phyloP scores from a whole-genome alignment of 805 yeast genomes.

The Nakazawaea peltata region DNA sequence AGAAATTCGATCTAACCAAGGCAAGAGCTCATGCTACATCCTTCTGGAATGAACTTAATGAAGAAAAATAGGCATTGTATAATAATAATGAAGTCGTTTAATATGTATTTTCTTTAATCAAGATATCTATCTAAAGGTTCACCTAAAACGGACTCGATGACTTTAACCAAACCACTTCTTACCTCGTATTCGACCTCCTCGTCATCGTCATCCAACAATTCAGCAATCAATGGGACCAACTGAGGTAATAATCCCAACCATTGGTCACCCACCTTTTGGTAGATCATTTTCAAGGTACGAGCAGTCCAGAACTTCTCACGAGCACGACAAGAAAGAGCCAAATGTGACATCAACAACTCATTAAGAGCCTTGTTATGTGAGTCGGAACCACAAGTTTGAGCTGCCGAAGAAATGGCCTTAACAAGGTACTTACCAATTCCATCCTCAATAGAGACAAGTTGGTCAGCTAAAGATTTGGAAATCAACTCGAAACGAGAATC shows the following conservation, averaged over 20 bases:
- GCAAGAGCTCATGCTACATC: not conserved
- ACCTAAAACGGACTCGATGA: constrained; percentile 85
- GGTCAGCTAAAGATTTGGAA: constrained; percentile 53
- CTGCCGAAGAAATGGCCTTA: constrained; percentile 70
- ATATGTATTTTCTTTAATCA: constrained; percentile 22
- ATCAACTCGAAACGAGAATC: constrained; percentile 76
- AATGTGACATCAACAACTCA: constrained; percentile 51
- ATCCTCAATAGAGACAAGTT: constrained; percentile 61
- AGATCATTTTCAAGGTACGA: constrained; percentile 68
- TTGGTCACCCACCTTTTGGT: constrained; percentile 88
- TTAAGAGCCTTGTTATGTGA: constrained; percentile 66
- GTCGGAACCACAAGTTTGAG: constrained; percentile 57
- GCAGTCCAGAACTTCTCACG: constrained; percentile 75
- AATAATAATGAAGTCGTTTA: no score
- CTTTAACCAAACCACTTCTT: constrained; percentile 82
- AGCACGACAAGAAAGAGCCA: constrained; percentile 52
- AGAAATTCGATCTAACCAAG: constrained; percentile 3
- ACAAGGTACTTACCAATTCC: constrained; percentile 74
- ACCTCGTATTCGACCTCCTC: constrained; percentile 90
- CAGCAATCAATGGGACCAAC: constrained; percentile 92
- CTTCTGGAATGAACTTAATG: constrained; percentile 1
- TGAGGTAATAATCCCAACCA: constrained; percentile 92
- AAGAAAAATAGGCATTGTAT: not conserved
- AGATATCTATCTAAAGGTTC: constrained; percentile 87
- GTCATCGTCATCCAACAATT: constrained; percentile 89